Evolutionary conservation across 2,329 filamentous ascomycete genomes (phyloP), one percentile per base, ranked within the genome.

Genomic region (Cladosporium phlei): DNA sequence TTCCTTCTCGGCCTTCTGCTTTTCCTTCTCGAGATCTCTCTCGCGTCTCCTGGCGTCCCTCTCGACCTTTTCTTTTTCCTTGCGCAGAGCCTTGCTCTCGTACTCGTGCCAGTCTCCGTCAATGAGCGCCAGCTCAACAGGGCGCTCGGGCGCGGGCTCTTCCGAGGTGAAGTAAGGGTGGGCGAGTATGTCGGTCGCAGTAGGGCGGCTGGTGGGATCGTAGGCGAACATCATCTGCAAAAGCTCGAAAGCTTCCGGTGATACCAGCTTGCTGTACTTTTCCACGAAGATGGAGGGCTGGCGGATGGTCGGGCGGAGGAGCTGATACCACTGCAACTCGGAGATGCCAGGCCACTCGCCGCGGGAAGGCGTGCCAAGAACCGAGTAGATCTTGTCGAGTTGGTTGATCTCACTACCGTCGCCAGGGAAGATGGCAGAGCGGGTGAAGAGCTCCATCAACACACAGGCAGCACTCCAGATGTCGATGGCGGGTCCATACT

Each of bases 101-200:
- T 97, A 95, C 64, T 98, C 93, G 63, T 98, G 93, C 93, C 93
- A 98, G 59, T 98, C 93, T 17, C 93, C 93, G 58, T 93, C 81
- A 22, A 98, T 77, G 38, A 83, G 74, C 50, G 84, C 82, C 39
- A 98, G 77, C 82, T 95, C 90, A 54, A 83, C 73, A 30, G 89
- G 87, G 61, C 94, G 88, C 59, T 78, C 79, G 17, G 90, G 75
- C 46, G 73, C 67, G 14, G 93, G 91, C 56, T 88, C 82, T 67
- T 98, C 93, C 28, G 75, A 75, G 4, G 79, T 83, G 62, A 98
- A 98, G 70, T 98, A 98, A 2, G 83, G 75, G 65, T 98, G 90
- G 52, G 85, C 78, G 27, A 98, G 75, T 12, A 95, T 85, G 59
- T 95, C 82, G 17, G 85, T 82, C 2, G 93, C 91, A 4, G 82